Base-by-base conservation (phyloP, 2,329 filamentous ascomycete genomes). In the Venturia aucupariae region DNA sequence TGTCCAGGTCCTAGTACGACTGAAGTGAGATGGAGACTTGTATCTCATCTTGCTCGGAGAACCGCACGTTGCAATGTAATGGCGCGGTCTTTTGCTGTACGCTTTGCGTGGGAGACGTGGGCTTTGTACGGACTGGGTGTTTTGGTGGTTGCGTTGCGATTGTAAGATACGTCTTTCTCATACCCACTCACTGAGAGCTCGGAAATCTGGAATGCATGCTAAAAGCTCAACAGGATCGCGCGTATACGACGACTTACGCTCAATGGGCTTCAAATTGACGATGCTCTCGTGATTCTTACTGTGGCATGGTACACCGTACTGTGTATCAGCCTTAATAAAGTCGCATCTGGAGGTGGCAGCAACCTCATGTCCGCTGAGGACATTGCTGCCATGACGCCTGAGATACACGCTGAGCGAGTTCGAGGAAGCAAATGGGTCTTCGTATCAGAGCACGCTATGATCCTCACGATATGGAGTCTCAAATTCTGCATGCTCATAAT, bases 51-150 rank as follows among this genome's bases (percentile, higher is more conserved):
- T 35, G 15, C 13, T 5, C 27, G 10, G 46, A 51, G 46, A 51
- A 8, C 2, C n/a, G 27, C 30, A 19, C 3, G 17, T n/a, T 35
- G 30, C 51, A 19, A 57, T 57, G 51, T 35, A 4, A 57, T 57
- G 51, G 51, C 51, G 7, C 7, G 27, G 27, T 35, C 30, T 27
- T 57, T 57, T 35, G 51, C 51, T 35, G 30, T 57, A 0, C 27
- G 27, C 30, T 57, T 57, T 57, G 51, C 51, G 30, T 19, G 51
- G 51, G 51, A 57, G 27, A 57, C 51, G 30, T 57, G 51, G 51
- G 17, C 30, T 3, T 35, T 57, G 51, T 57, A 57, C 19, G 27
- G 30, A 7, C 7, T 57, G 15, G 51, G 51, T 32, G 17, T 35
- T 35, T 35, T 38, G 30, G 13, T n/a, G 15, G 51, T 57, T n/a